A percentile compares a stretch with the other conserved stretches of the same genome.
These are phyloP conservation scores for Aureobasidium mangrovei DNA, from an alignment of 2,329 filamentous ascomycete species.

Conservation along the genomic window DNA sequence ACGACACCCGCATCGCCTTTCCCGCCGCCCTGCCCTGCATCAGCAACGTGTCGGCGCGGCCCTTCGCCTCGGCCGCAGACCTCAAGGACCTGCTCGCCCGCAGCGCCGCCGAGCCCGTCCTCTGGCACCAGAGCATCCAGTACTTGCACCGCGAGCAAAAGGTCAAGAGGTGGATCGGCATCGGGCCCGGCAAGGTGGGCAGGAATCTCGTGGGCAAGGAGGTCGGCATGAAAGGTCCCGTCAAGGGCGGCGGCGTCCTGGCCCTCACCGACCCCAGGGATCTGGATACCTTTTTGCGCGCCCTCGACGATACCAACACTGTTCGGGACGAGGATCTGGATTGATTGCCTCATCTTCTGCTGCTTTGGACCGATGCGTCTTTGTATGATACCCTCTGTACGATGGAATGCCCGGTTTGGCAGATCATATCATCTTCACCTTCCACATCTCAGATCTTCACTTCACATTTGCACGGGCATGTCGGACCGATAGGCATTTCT, in stretches of 20 bases:
- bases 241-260: constrained; percentile 90
- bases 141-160: constrained; percentile 78
- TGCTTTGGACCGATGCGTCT: too few relatives aligned
- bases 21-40: constrained; percentile 69
- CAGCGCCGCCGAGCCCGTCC: constrained; percentile 82
- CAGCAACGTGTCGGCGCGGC: constrained; percentile 75
- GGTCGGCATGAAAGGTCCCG: constrained; percentile 74
- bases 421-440: too few relatives aligned
- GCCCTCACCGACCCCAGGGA: constrained; percentile 69
- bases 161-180: constrained; percentile 78
- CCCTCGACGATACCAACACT: constrained; percentile 39
- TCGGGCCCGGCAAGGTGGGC: constrained; percentile 89
- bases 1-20: constrained; percentile 61
- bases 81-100: constrained; percentile 71
- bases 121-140: constrained; percentile 89
- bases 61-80: constrained; percentile 64
- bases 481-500: too few relatives aligned
- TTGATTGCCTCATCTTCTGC: too few relatives aligned
- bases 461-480: too few relatives aligned
- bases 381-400: too few relatives aligned
- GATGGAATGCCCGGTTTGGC: too few relatives aligned
- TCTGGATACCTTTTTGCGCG: constrained; percentile 38
- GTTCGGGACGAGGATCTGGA: constrained; percentile 27
- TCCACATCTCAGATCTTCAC: too few relatives aligned
- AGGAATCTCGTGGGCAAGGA: constrained; percentile 91